Base-by-base conservation (phyloP, 2,329 filamentous ascomycete species). In the Didymella glomerata region DNA sequence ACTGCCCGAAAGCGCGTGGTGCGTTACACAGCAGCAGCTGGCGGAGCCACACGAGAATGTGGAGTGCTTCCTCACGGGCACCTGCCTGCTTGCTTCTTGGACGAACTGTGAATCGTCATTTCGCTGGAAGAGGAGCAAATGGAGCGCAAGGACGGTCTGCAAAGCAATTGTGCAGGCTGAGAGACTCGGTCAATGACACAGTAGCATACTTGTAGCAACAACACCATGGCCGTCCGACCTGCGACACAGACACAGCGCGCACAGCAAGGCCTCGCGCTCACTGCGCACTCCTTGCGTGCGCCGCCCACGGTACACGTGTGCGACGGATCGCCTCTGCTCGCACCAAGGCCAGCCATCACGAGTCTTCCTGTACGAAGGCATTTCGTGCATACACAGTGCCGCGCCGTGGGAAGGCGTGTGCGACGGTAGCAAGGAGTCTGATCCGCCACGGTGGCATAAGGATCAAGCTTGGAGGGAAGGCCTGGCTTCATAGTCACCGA, bases 21-120 rank as follows among this genome's bases (percentile, higher is more conserved):
- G 68, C 46, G 71, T 76, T 73, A 65, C 73, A 76, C 74, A 53
- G 63, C 73, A 73, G 65, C 54, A 64, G 65, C 38, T 53, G 54
- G 56, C 47, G 46, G 54, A 42, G 53, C 46, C 52, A 48, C 50
- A 57, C 57, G 32, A 51, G 44, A 49, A 49, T 27, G 53, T 46
- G 62, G 60, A 66, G 62, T 36, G 34, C 22, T 25, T 34, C 44
- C n/a, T 36, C 28, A 28, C 28, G 42, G 41, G 22, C 52, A 50
- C 46, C 32, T 34, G 46, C 50, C 13, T 41, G 38, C 34, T 24
- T 50, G 32, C 20, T 44, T 16, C 38, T 20, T 50, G 41, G 13
- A 44, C 58, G 40, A 28, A 22, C 14, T 28, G 9, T 4, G 20
- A 44, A 25, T 20, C 49, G 11, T 38, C 32, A 27, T 40, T 13